Conservation (phyloP, 768 basidiomycete species). For the Termitomyces eurrhizus region DNA sequence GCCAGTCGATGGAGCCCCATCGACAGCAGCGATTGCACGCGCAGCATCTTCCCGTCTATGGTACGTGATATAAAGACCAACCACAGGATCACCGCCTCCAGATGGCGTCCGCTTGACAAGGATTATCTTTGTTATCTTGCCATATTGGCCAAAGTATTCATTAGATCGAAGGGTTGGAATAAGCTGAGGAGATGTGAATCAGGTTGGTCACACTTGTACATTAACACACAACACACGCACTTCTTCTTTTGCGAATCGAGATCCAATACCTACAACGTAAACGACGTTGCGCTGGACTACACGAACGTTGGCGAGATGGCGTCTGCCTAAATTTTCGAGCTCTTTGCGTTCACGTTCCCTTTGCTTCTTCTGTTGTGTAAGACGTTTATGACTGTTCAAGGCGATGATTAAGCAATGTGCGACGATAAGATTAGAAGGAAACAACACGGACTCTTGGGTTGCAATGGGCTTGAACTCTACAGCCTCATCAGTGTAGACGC, state of each 20-base stretch:
- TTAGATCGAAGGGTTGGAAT: slow-evolving; percentile 78
- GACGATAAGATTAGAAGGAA: slow-evolving; percentile 12
- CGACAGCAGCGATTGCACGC: slow-evolving; percentile 87
- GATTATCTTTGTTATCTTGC: slow-evolving; percentile 94
- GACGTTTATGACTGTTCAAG: slow-evolving; percentile 75
- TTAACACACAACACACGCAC: slow-evolving; percentile 39
- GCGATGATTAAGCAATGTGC: slow-evolving; percentile 6
- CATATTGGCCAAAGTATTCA: slow-evolving; percentile 98
- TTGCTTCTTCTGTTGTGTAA: slow-evolving; percentile 93
- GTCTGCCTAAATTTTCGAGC: slow-evolving; percentile 78
- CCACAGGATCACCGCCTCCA: slow-evolving; percentile 65
- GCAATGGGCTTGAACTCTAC: slow-evolving; percentile 95
- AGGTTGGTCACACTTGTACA: slow-evolving; percentile 1
- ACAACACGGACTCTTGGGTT: slow-evolving; percentile 81
- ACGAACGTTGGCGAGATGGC: slow-evolving; percentile 87
- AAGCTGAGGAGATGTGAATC: slow-evolving; percentile 4
- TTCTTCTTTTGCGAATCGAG: slow-evolving; percentile 94
- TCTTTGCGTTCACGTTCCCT: slow-evolving; percentile 95
- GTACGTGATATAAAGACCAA: slow-evolving; percentile 97
- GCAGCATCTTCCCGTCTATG: slow-evolving; percentile 93
- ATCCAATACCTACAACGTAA: slow-evolving; percentile 93
- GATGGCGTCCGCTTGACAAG: slow-evolving; percentile 85
- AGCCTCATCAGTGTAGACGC: slow-evolving; percentile 87
- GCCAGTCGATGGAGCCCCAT: slow-evolving; percentile 87
- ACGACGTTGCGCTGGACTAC: slow-evolving; percentile 97